Base-by-base conservation (phyloP, 768 basidiomycete species). In the Hortiboletus campestris region DNA sequence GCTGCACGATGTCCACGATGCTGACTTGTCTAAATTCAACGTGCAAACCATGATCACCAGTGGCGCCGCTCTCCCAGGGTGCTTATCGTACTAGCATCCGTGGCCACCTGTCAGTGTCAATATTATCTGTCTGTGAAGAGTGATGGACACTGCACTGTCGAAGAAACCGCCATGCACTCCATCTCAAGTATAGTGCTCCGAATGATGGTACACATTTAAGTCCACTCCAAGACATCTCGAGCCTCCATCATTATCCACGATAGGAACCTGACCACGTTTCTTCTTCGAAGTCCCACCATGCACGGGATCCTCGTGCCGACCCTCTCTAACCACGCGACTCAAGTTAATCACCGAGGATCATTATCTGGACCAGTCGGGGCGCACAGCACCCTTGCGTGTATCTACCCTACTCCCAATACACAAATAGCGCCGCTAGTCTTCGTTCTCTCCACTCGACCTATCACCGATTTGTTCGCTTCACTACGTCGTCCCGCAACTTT, bases 261-360 rank as follows among this genome's bases (percentile, higher is more conserved):
- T 63, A 48, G 34, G 58, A 52, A 57, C 43, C 35, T 38, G 40
- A 16, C 44, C 63, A 61, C 63, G 62, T 56, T 63, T 19, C 55
- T 20, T 22, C 29, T 42, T 12, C 20, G 46, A 49, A 56, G 49
- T 34, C 29, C 22, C 16, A 46, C 49, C 40, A 47, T 53, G 34
- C 53, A 28, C 44, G 49, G n/a, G 47, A 20, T 29, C 55, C 64
- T 63, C 64, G 61, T 63, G 61, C 53, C 22, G 11, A 58, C 53
- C 46, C 48, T 25, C 25, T 25, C 25, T 8, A 45, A 32, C 45
- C 53, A 42, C 53, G 53, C 60, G 48, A 49, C 49, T 20, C 40
- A 35, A 49, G 34, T 55, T 66, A 64, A 66, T 66, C 38, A 60
- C 63, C 63, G 63, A 63, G 50, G 58, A 59, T 48, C 53, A 39